Conservation (phyloP, 345 rosid genomes). For the Reutealis trisperma region DNA sequence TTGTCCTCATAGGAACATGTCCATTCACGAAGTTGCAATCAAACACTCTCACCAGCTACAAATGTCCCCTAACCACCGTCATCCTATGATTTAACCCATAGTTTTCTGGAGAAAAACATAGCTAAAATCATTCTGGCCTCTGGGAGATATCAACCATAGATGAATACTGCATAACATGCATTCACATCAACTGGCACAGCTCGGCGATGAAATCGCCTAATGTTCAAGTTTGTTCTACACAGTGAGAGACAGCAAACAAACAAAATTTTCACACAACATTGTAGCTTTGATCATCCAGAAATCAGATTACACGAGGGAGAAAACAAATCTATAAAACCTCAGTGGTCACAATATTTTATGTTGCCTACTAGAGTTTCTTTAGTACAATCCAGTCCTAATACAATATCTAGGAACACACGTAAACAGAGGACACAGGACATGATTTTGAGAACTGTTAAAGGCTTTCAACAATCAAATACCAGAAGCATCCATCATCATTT, state of each 20-base stretch:
- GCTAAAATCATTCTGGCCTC: no score
- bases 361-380: neutral
- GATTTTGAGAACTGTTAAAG: slow-evolving; percentile 1
- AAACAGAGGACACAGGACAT: slow-evolving; percentile 7
- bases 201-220: neutral
- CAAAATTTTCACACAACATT: neutral
- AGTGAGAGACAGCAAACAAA: neutral
- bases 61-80: no score
- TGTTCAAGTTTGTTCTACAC: no score
- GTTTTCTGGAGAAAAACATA: no score
- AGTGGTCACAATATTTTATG: neutral
- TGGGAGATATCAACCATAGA: neutral
- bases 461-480: slow-evolving; percentile 8
- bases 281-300: slow-evolving; percentile 1
- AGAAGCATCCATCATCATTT: neutral
- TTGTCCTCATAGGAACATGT: no score
- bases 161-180: neutral
- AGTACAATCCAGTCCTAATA: slow-evolving; percentile 20
- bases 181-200: neutral
- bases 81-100: no score
- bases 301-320: neutral
- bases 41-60: no score
- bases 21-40: no score
- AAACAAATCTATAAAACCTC: neutral
- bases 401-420: slow-evolving; percentile 4